These are phyloP conservation scores for Saturnispora bothae DNA, from an alignment of 805 yeast species.

Conservation along the genomic window DNA sequence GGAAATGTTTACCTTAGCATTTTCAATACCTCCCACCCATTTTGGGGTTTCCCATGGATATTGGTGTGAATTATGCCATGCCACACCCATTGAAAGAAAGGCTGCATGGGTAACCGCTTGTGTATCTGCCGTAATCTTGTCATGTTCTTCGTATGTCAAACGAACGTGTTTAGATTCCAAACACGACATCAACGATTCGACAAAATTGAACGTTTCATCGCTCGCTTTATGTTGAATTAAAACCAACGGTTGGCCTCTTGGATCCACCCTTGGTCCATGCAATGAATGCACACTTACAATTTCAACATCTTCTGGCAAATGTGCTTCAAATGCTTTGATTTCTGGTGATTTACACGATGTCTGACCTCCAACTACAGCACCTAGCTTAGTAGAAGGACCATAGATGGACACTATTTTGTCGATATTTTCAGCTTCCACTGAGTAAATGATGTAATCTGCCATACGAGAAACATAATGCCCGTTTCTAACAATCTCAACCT, in stretches of 20 bases:
- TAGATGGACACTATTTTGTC: slow-evolving; percentile 59
- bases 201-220: slow-evolving; percentile 45
- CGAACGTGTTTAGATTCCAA: slow-evolving; percentile 68
- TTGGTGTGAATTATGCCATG: slow-evolving; percentile 75
- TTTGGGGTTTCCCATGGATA: slow-evolving; percentile 86
- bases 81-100: slow-evolving; percentile 90
- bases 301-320: slow-evolving; percentile 67
- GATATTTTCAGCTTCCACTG: slow-evolving; percentile 87
- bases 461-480: slow-evolving; percentile 78
- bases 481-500: slow-evolving; percentile 51
- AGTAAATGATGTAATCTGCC: slow-evolving; percentile 77
- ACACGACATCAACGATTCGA: slow-evolving; percentile 56
- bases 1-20: slow-evolving; percentile 90
- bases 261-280: slow-evolving; percentile 87
- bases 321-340: slow-evolving; percentile 69
- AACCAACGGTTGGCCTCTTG: slow-evolving; percentile 90
- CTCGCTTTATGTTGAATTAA: slow-evolving; percentile 64
- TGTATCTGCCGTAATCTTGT: slow-evolving; percentile 92
- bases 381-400: slow-evolving; percentile 81
- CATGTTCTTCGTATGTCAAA: slow-evolving; percentile 81
- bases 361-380: slow-evolving; percentile 96
- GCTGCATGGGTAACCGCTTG: slow-evolving; percentile 99
- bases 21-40: slow-evolving; percentile 92
- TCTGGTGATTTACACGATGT: slow-evolving; percentile 93
- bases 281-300: slow-evolving; percentile 84